Base-by-base conservation (phyloP, 371 early-diverging fungal genomes). In the Globomyces sp. region DNA sequence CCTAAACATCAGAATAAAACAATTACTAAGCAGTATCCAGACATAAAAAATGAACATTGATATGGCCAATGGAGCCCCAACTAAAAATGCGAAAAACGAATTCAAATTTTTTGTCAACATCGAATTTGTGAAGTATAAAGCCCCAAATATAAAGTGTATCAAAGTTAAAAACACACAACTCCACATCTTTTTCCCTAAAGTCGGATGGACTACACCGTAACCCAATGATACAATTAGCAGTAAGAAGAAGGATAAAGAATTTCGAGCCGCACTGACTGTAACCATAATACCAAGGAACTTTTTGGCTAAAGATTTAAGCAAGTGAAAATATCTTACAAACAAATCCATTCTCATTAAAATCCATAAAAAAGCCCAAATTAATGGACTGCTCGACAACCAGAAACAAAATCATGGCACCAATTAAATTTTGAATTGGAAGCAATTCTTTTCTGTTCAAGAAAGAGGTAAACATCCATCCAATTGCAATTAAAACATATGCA, bases 221-320 rank as follows among this genome's bases (percentile, higher is more conserved):
- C 98, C 98, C 73, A 98, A 86, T 24, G 90, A 85, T 2, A 98
- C 97, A 53, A 98, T 92, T 45, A 96, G 78, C 4, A 98, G 81
- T 89, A 98, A 90, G 66, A 96, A 96, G 74, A 98, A 92, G 1
- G 96, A 93, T 65, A 94, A 76, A 66, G 92, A 92, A 74, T 89
- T 94, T 57, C 97, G 82, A 2, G 87, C 95, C 9, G 96, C 90
- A 74, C 92, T 94, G 48, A 96, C 76, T 52, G 95, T 69, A 6
- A 91, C 90, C 3, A 88, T 89, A 4, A 89, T 55, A 1, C 72
- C 72, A 6, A 80, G 62, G 24, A 76, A 63, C 4, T 11, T 13
- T 4, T n/a, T 55, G 46, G 57, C 36, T 24, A 24, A 24, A 24
- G 24, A 24, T 24, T 24, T 24, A 24, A 24, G 24, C 24, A 24